Evolutionary conservation across 805 yeast genomes (phyloP).

Genomic region (Kuraishia borneana): DNA sequence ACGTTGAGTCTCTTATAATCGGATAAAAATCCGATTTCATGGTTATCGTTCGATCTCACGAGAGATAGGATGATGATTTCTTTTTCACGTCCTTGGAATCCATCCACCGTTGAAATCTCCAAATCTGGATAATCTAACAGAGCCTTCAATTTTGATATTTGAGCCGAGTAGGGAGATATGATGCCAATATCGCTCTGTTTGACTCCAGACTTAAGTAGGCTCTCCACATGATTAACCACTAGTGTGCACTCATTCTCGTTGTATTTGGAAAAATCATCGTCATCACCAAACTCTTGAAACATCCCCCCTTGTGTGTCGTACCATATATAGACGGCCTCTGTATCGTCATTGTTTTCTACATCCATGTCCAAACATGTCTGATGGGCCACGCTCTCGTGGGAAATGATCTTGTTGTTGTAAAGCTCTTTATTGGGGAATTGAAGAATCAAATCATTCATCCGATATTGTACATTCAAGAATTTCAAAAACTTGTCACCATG

Average conservation of each 20-base stretch:
- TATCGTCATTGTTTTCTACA: slow-evolving; percentile 38
- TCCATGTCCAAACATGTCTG: slow-evolving; percentile 43
- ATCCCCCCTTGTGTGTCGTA: slow-evolving; percentile 92
- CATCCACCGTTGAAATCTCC: slow-evolving; percentile 88
- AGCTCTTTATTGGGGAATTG: slow-evolving; percentile 58
- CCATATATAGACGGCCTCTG: slow-evolving; percentile 57
- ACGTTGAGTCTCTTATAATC: slow-evolving; percentile 82
- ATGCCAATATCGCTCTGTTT: slow-evolving; percentile 56
- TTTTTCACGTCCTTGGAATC: slow-evolving; percentile 94
- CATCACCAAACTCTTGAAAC: slow-evolving; percentile 24
- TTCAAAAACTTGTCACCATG: slow-evolving; percentile 35
- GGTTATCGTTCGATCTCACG: slow-evolving; percentile 66
- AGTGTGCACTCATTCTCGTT: slow-evolving; percentile 70
- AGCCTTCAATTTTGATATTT: slow-evolving; percentile 51
- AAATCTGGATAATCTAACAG: slow-evolving; percentile 30
- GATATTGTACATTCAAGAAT: slow-evolving; percentile 67
- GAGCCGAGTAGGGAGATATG: slow-evolving; percentile 87
- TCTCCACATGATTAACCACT: slow-evolving; percentile 43
- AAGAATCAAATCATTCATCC: slow-evolving; percentile 80
- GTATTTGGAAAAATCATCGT: slow-evolving; percentile 41
- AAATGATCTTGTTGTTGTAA: slow-evolving; percentile 52
- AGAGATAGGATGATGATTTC: slow-evolving; percentile 71
- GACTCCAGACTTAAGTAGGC: slow-evolving; percentile 43
- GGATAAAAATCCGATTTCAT: slow-evolving; percentile 71
- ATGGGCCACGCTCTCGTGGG: slow-evolving; percentile 46